Evolutionary conservation across 805 yeast genomes (phyloP), one percentile per base, ranked within the genome.

Genomic region (Lachancea thermotolerans): DNA sequence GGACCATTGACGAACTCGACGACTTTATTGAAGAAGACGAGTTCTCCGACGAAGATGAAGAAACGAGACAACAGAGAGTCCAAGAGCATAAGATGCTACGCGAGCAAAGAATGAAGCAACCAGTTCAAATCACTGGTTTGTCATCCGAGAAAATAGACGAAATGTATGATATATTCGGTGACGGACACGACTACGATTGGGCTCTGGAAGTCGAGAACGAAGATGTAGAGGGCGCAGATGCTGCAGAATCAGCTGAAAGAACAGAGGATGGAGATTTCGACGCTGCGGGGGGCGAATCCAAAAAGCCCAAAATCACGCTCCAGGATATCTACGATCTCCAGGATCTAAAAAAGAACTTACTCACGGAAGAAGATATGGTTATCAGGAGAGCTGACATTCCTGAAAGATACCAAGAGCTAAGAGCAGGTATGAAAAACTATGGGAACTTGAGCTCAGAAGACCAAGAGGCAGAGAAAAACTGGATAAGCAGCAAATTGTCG

Each of bases 21-120:
- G 99, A 90, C 61, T 93, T 93, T 68, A 93, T 93, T 55, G 99
- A 91, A 66, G 97, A 91, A 49, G 99, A 93, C 65, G 97, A 90
- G 63, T 84, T 85, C 58, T 86, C 95, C 8, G 97, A 88, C 55
- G 95, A 89, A 58, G 79, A 74, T 46, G 75, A 74, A 54, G 75
- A 68, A 44, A 73, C 73, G 17, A 73, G 73, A 33, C 68, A 73
- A 43, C 60, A 64, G 48, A 65, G 72, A 61, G 49, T 56, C 30
- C 54, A 55, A 38, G 66, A 62, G 44, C 55, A 64, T 37, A 61
- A 49, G 42, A 39, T 54, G 40, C 53, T 59, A 36, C 65, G 72
- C 51, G 67, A 69, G 49, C 69, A 68, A 49, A 64, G 75, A 55
- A 68, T 79, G 63, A 75, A 66, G 37, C 68, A 77, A 55, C 78